Percentiles rank a stretch among this genome's conserved stretches.
These are phyloP conservation scores for Gossypium arboreum DNA, from an alignment of 345 rosid genomes.

Conservation along the genomic window DNA sequence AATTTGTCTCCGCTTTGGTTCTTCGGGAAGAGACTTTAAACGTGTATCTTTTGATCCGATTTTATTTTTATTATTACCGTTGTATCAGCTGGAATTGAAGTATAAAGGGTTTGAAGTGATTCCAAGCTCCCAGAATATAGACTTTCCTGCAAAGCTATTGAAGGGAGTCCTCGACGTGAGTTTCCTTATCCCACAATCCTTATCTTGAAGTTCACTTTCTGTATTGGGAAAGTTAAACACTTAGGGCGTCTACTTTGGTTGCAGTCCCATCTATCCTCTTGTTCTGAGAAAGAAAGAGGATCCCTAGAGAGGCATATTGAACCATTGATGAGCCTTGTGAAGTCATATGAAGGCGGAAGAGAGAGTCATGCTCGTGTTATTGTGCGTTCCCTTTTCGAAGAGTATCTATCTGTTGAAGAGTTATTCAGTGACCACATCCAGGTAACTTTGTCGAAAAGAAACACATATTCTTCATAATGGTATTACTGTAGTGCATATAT, in stretches of 20 bases:
- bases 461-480: not conserved
- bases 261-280: conserved; percentile 69
- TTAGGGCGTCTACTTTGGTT: conserved; percentile 14
- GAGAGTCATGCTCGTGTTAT: conserved; percentile 95
- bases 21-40: conserved; percentile 15
- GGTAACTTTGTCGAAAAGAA: conserved; percentile 35
- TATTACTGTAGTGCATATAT: no score
- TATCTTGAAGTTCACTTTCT: conserved; percentile 6
- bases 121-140: conserved; percentile 59
- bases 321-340: conserved; percentile 87
- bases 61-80: conserved; percentile 9
- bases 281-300: conserved; percentile 77
- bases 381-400: conserved; percentile 94
- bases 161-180: conserved; percentile 76
- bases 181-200: conserved; percentile 23
- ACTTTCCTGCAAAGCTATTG: conserved; percentile 87
- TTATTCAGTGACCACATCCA: conserved; percentile 87
- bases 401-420: conserved; percentile 91
- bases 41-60: conserved; percentile 19
- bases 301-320: conserved; percentile 95
- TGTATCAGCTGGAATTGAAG: conserved; percentile 76
- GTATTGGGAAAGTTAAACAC: conserved; percentile 10
- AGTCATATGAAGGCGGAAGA: conserved; percentile 98
- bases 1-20: conserved; percentile 10
- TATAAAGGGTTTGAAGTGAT: conserved; percentile 59